Conservation (phyloP, 495 filamentous ascomycete genomes). For the Cercophora samala region DNA sequence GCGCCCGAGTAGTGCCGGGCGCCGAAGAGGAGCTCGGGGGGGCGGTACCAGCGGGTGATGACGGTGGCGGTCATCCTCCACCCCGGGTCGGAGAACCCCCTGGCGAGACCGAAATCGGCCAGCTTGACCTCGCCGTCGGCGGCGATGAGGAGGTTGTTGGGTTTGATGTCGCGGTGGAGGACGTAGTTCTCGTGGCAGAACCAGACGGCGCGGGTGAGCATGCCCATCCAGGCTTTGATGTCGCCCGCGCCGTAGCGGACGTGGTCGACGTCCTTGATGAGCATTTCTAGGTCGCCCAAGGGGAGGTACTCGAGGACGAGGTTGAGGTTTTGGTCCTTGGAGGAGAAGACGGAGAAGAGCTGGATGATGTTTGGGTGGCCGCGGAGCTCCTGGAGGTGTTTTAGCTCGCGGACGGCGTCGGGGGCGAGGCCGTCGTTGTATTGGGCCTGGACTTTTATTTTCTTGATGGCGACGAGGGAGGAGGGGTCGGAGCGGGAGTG, state of each 20-base stretch:
- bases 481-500: slow-evolving; percentile 65
- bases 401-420: slow-evolving; percentile 93
- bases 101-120: slow-evolving; percentile 94
- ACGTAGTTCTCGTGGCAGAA: slow-evolving; percentile 96
- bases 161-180: slow-evolving; percentile 97
- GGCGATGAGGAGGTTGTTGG: slow-evolving; percentile 94
- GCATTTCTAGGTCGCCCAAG: slow-evolving; percentile 83
- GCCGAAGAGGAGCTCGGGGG: slow-evolving; percentile 88
- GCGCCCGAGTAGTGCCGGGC: slow-evolving; percentile 83
- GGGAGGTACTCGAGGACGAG: slow-evolving; percentile 92
- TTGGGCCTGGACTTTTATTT: slow-evolving; percentile 91
- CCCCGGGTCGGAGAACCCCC: slow-evolving; percentile 85
- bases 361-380: slow-evolving; percentile 78
- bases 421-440: slow-evolving; percentile 79
- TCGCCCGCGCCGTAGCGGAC: slow-evolving; percentile 70
- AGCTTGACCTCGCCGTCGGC: slow-evolving; percentile 90
- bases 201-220: slow-evolving; percentile 89
- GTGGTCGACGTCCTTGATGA: slow-evolving; percentile 75
- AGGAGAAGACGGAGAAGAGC: slow-evolving; percentile 85
- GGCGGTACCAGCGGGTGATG: slow-evolving; percentile 95
- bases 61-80: slow-evolving; percentile 87
- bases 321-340: slow-evolving; percentile 87
- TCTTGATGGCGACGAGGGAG: slow-evolving; percentile 87
- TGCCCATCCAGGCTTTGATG: slow-evolving; percentile 98
- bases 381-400: slow-evolving; percentile 58